A percentile compares a stretch with the other conserved stretches of the same genome.
phyloP scores from a whole-genome alignment of 257 asterid genomes.

The Voacanga thouarsii region DNA sequence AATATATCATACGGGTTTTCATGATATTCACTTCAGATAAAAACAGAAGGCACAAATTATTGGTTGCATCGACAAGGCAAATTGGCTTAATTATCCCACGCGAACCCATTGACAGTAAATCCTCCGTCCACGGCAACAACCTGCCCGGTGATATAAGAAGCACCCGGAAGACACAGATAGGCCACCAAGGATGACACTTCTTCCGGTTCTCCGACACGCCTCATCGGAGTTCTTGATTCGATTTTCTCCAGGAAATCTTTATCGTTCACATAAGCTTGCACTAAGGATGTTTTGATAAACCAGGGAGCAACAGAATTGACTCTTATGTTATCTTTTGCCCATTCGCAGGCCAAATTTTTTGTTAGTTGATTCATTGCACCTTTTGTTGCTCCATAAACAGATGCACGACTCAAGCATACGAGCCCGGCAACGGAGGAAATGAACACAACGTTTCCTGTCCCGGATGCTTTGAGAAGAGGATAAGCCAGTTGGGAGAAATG shows the following conservation, averaged over 20 bases:
- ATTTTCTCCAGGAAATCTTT: not conserved
- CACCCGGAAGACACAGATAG: conserved; percentile 15
- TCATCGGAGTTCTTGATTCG: conserved; percentile 13
- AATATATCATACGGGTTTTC: no score
- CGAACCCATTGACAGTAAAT: not conserved
- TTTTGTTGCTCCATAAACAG: no score
- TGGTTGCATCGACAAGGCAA: no score
- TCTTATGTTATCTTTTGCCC: no score
- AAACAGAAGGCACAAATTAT: no score
- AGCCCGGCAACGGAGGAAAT: conserved; percentile 1
- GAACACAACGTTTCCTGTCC: conserved; percentile 16
- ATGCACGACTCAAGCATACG: no score
- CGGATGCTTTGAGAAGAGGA: conserved; percentile 18
- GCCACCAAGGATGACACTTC: conserved; percentile 21
- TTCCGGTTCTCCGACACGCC: conserved; percentile 7
- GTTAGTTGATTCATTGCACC: no score
- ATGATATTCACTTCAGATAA: no score
- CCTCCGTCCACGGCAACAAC: conserved; percentile 21
- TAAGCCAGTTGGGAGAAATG: conserved; percentile 18
- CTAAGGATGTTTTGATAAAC: no score
- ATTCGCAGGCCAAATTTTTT: no score
- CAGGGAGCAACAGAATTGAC: no score
- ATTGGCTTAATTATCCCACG: not conserved
- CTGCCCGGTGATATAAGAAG: conserved; percentile 14
- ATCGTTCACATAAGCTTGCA: no score